phyloP scores from a whole-genome alignment of 768 basidiomycete genomes.

The Mycena indigotica region DNA sequence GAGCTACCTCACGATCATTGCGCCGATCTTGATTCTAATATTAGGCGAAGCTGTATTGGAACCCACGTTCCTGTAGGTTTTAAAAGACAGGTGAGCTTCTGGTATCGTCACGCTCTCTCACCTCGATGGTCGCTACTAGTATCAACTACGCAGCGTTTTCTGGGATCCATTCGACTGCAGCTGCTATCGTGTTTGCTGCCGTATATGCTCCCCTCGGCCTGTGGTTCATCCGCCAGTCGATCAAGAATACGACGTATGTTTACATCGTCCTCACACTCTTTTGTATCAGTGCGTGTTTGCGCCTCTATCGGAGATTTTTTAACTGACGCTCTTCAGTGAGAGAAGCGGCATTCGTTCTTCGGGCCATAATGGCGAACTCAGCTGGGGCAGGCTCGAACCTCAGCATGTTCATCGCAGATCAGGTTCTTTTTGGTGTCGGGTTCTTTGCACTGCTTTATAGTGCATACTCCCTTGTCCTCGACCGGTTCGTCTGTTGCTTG shows the following conservation, averaged over 20 bases:
- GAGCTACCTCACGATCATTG: no score
- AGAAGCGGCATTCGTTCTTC: conserved; percentile 41
- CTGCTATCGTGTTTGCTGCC: conserved; percentile 38
- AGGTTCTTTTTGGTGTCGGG: conserved; percentile 35
- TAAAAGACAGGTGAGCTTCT: no score
- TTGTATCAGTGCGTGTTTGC: conserved; percentile 37
- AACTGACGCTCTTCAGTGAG: conserved; percentile 36
- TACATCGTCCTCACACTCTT: conserved; percentile 38
- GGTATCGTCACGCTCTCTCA: no score
- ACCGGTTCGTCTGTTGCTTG: no score
- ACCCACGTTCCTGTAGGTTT: no score
- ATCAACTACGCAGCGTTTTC: conserved; percentile 34
- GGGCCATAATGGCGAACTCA: conserved; percentile 28
- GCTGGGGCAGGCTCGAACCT: not conserved
- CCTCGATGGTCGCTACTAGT: no score
- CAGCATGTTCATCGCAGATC: conserved; percentile 15
- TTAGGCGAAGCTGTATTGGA: no score
- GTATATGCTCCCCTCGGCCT: conserved; percentile 34
- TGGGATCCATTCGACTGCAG: conserved; percentile 39
- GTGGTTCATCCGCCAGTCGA: conserved; percentile 35
- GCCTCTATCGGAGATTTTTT: not conserved
- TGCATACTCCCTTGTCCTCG: conserved; percentile 35
- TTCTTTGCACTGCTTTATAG: conserved; percentile 38
- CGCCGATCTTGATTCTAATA: no score
- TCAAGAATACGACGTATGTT: conserved; percentile 36